Conservation (phyloP, 2,329 filamentous ascomycete species). For the Didymella arachidicola region DNA sequence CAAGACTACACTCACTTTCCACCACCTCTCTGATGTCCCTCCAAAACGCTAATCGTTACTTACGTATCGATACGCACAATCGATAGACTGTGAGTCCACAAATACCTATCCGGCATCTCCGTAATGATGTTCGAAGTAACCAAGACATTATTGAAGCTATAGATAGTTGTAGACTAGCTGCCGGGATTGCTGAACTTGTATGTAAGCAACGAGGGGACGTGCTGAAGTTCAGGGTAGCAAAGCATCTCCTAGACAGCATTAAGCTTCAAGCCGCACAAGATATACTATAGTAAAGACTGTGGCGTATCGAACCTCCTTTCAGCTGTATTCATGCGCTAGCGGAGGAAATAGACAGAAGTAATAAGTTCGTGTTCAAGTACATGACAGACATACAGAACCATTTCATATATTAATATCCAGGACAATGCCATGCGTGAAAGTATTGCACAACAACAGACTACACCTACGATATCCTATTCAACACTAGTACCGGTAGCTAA, state of each 20-base stretch:
- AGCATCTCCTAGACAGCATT: too few relatives aligned
- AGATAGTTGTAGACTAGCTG: conserved; percentile 14
- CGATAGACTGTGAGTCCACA: conserved; percentile 19
- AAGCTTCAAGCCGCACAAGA: too few relatives aligned
- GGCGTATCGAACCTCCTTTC: too few relatives aligned
- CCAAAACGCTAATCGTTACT: background rate
- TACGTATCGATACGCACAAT: conserved; percentile 16
- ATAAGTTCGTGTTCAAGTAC: too few relatives aligned
- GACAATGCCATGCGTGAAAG: background rate
- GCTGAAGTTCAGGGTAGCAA: background rate
- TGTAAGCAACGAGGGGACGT: background rate
- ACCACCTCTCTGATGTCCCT: background rate
- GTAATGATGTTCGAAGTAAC: conserved; percentile 15
- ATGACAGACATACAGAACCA: background rate
- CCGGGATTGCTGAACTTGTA: background rate
- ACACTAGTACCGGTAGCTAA: conserved; percentile 48
- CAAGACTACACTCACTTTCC: background rate
- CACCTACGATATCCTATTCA: conserved; percentile 1
- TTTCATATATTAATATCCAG: background rate
- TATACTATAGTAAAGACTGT: too few relatives aligned
- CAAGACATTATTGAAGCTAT: conserved; percentile 11
- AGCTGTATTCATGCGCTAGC: too few relatives aligned
- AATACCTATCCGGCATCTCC: conserved; percentile 18
- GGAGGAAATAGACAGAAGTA: background rate
- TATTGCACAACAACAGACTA: conserved; percentile 1